Base-by-base conservation (phyloP, 768 basidiomycete genomes). In the Mycena belliarum region DNA sequence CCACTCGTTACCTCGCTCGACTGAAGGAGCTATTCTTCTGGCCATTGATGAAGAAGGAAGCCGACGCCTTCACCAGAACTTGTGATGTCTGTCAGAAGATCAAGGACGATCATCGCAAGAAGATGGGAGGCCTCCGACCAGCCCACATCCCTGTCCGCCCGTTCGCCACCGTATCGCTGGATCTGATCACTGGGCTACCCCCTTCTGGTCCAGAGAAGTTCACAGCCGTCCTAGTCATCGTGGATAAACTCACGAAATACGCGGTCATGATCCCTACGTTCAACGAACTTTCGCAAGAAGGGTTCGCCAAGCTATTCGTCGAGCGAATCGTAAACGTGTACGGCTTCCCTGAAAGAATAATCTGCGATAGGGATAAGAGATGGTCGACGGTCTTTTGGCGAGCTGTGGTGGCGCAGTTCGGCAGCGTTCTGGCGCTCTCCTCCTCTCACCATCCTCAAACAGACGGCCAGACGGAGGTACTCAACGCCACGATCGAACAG, bases 391-490 rank as follows among this genome's bases (percentile, higher is more conserved):
- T 28, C 6, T 69, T 70, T 49, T 71, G 68, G 61, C n/a, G 42
- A 3, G 10, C 51, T 0, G 41, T 52, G 14, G 41, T 52, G 1
- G 4, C 9, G 1, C 8, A 28, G 20, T 49, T 32, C 28, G 20
- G 38, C 12, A n/a, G 25, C 4, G 32, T 3, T 2, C 16, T 55
- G 26, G 54, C 46, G 1, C 26, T 55, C 0, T 70, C 75, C 1
- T 73, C 72, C 0, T 60, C 71, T 0, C 69, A 74, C 43, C 77
- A 78, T 53, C 76, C 74, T 0, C 73, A 77, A 55, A 70, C 73
- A 0, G 71, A 79, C 53, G 73, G 75, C 0, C 73, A 75, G 29
- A 71, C 69, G 0, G 69, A 76, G 61, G 59, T 65, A 14, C 49
- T 71, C 0, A 74, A 73, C 40, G 66, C 68, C 3, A 63, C 54